These are phyloP conservation scores for Leptosphaerulina australis DNA, from an alignment of 2,329 filamentous ascomycete species.

Conservation along the genomic window DNA sequence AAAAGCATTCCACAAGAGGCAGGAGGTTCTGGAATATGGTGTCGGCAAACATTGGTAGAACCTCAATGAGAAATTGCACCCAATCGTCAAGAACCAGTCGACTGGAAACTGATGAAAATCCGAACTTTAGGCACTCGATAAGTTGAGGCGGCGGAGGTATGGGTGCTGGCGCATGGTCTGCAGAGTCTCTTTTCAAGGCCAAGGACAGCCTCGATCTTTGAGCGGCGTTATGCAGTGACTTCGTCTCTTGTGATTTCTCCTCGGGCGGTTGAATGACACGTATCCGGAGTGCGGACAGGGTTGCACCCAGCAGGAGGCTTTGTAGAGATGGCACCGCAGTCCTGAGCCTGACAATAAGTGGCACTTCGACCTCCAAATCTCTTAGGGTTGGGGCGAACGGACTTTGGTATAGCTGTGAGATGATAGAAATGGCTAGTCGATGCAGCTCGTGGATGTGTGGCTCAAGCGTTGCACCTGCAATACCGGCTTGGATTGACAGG, in stretches of 20 bases:
- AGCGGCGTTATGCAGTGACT: slow-evolving; percentile 23
- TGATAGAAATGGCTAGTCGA: slow-evolving; percentile 69
- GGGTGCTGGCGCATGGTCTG: slow-evolving; percentile 42
- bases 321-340: slow-evolving; percentile 70
- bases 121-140: slow-evolving; percentile 83
- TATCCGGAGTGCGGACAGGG: slow-evolving; percentile 74
- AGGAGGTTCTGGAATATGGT: slow-evolving; percentile 89
- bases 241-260: slow-evolving; percentile 31
- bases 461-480: slow-evolving; percentile 42
- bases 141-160: slow-evolving; percentile 68
- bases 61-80: slow-evolving; percentile 83
- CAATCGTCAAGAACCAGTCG: slow-evolving; percentile 86
- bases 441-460: slow-evolving; percentile 68
- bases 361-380: slow-evolving; percentile 70
- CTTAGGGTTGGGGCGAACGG: slow-evolving; percentile 65
- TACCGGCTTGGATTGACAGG: slow-evolving; percentile 55
- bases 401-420: slow-evolving; percentile 68
- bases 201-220: slow-evolving; percentile 42
- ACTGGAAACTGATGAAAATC: slow-evolving; percentile 75
- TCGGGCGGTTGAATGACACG: slow-evolving; percentile 41
- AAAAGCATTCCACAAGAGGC: slow-evolving; percentile 88
- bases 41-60: slow-evolving; percentile 81
- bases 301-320: slow-evolving; percentile 77
- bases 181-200: slow-evolving; percentile 36
- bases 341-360: slow-evolving; percentile 71